Evolutionary conservation across 176 grass and related monocot genomes (phyloP).

Genomic region (Oropetium thomaeum): DNA sequence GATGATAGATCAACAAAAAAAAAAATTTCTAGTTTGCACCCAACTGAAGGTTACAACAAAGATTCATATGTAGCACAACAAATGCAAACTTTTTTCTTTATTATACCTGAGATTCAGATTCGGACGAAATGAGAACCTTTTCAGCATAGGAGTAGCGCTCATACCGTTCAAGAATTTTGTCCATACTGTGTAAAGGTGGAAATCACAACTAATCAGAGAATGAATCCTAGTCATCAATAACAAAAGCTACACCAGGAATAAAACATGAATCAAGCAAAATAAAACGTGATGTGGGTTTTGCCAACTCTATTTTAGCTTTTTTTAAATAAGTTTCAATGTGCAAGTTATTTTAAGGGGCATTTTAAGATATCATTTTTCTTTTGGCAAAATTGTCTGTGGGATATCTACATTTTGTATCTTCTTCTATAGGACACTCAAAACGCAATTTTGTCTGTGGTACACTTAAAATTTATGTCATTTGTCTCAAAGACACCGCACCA

Average conservation of each 20-base stretch:
- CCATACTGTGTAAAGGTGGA: constrained; percentile 57
- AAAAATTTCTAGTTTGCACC: not conserved
- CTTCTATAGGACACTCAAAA: too few relatives aligned
- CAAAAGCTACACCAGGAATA: not conserved
- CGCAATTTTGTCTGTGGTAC: too few relatives aligned
- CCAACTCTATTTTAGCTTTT: not conserved
- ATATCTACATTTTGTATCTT: too few relatives aligned
- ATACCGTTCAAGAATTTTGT: constrained; percentile 89
- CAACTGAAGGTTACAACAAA: not conserved
- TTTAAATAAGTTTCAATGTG: not conserved
- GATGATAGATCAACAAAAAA: not conserved
- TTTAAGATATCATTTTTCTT: too few relatives aligned
- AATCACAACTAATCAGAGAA: not conserved
- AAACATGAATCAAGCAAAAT: not conserved
- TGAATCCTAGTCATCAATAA: not conserved
- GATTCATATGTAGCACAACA: not conserved
- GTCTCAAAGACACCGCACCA: too few relatives aligned
- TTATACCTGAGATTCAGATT: constrained; percentile 66
- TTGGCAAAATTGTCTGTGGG: too few relatives aligned
- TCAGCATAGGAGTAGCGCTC: constrained; percentile 71
- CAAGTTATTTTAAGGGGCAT: too few relatives aligned
- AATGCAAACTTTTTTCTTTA: not conserved
- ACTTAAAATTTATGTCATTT: too few relatives aligned
- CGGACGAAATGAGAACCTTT: constrained; percentile 54
- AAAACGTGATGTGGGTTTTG: not conserved